Evolutionary conservation across 305 asterid species (phyloP).

Genomic region (Ajuga reptans): DNA sequence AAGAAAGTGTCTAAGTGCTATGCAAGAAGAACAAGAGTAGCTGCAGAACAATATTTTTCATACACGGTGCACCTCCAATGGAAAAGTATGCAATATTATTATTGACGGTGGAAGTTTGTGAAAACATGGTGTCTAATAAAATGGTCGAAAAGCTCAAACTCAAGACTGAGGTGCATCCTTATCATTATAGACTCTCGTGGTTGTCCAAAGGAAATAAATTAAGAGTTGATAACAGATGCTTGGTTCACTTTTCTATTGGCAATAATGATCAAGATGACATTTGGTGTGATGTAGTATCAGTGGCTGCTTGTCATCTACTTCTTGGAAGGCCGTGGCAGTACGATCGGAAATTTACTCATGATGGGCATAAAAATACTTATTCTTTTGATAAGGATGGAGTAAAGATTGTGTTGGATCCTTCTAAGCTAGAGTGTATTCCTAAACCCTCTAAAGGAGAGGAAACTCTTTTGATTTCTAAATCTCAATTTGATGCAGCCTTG

Average conservation of each 20-base stretch:
- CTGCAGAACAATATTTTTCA: not conserved
- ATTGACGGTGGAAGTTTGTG: slow-evolving; percentile 11
- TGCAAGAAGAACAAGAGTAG: not conserved
- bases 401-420: not conserved
- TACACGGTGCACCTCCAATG: not conserved
- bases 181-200: slow-evolving; percentile 16
- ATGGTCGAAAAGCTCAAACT: slow-evolving; percentile 18
- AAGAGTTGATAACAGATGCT: not conserved
- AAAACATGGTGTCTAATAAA: not conserved
- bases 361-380: slow-evolving; percentile 13
- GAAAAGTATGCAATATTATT: slow-evolving; percentile 19
- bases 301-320: slow-evolving; percentile 25
- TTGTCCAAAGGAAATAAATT: not conserved
- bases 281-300: slow-evolving; percentile 14
- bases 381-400: slow-evolving; percentile 6
- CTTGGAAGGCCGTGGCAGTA: slow-evolving; percentile 16
- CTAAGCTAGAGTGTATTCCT: not conserved
- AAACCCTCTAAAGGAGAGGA: not conserved
- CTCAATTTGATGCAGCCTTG: not conserved
- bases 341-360: not conserved
- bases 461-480: not conserved
- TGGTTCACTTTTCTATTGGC: slow-evolving; percentile 11
- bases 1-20: not conserved
- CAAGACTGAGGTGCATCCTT: not conserved
- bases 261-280: not conserved